Conservation (phyloP, 1,284 basidiomycete genomes). For the Melanopsichium pennsylvanicum region DNA sequence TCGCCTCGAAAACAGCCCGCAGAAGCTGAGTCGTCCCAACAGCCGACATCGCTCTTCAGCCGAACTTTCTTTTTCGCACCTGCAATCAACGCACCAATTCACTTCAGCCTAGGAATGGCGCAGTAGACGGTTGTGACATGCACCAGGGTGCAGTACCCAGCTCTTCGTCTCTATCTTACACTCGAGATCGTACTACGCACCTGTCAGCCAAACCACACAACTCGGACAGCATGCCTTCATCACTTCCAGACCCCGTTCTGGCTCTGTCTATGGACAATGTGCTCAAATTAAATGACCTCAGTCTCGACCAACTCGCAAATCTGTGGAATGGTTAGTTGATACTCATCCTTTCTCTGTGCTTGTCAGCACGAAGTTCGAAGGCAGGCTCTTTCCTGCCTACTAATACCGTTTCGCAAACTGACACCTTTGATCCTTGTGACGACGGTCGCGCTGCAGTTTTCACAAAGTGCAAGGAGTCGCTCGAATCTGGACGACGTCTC, state of each 20-base stretch:
- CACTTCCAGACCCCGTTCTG: conserved; percentile 54
- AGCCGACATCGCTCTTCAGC: neutral
- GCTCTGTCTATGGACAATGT: conserved; percentile 54
- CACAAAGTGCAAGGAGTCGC: conserved; percentile 79
- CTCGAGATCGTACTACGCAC: neutral
- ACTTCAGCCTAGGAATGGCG: conserved; percentile 22
- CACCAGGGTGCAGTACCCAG: conserved; percentile 19
- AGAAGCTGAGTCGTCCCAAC: too few species aligned
- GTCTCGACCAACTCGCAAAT: conserved; percentile 53
- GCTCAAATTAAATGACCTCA: conserved; percentile 50
- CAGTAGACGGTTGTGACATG: conserved; percentile 27
- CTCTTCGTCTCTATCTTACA: neutral
- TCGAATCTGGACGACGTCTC: conserved; percentile 78
- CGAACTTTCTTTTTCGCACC: neutral
- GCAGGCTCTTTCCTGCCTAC: neutral
- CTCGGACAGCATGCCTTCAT: conserved; percentile 29
- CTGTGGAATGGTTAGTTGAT: conserved; percentile 57
- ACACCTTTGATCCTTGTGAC: neutral
- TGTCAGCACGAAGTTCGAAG: neutral
- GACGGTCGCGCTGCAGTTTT: conserved; percentile 72
- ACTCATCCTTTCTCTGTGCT: conserved; percentile 72
- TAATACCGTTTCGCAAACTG: neutral
- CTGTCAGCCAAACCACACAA: conserved; percentile 3
- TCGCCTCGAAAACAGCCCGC: too few species aligned
- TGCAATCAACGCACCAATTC: neutral